A percentile compares a stretch with the other conserved stretches of the same genome.
Evolutionary conservation across 2,329 filamentous ascomycete genomes (phyloP).

Genomic region (Diaporthe vaccinii): DNA sequence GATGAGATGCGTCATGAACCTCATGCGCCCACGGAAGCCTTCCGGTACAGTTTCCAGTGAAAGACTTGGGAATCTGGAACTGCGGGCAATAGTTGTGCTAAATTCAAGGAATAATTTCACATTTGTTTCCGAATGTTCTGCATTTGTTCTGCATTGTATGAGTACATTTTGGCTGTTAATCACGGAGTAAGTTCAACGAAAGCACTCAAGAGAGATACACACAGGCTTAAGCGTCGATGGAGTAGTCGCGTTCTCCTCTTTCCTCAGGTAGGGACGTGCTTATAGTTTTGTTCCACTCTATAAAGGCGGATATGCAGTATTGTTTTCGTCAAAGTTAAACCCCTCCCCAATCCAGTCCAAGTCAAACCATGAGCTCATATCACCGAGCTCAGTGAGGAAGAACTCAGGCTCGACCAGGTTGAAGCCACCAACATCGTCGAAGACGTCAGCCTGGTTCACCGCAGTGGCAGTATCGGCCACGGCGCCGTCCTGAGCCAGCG

Average conservation of each 20-base stretch:
- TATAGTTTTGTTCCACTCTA: not conserved
- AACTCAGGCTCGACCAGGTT: constrained; percentile 29
- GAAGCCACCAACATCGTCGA: not conserved
- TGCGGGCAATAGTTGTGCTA: not conserved
- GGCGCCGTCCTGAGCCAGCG: constrained; percentile 20
- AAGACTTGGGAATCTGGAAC: not conserved
- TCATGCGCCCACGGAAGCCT: not conserved
- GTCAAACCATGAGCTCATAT: constrained; percentile 47
- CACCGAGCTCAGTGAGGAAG: constrained; percentile 46
- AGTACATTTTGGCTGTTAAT: not conserved
- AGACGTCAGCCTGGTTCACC: not conserved
- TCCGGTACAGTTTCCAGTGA: too few species aligned
- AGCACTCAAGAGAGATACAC: not conserved
- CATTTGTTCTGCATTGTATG: not conserved
- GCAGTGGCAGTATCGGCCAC: not conserved
- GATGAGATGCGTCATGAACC: not conserved
- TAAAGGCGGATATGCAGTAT: not conserved
- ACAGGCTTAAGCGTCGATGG: not conserved
- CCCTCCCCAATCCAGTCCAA: constrained; percentile 44
- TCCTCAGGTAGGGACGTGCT: not conserved
- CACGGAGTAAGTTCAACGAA: not conserved
- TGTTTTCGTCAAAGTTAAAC: not conserved
- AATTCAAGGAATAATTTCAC: too few species aligned
- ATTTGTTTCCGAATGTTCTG: not conserved
- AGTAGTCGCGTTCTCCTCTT: not conserved